Evolutionary conservation across 345 rosid species (phyloP), one percentile per base, ranked within the genome.

Genomic region (Rhodamnia argentea): DNA sequence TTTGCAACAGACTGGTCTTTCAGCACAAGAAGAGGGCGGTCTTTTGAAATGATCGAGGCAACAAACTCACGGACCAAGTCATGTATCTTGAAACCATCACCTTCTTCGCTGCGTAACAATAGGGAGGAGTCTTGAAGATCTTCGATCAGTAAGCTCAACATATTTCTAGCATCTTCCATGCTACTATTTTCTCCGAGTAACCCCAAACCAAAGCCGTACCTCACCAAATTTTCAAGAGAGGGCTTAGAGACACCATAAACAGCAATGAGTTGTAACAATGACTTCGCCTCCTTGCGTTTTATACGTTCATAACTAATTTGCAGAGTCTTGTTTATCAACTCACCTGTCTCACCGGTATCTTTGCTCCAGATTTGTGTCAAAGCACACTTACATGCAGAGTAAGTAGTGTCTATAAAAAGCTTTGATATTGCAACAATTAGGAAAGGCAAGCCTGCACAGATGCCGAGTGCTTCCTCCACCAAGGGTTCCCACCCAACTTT

Each of bases 261-360:
- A 29, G 11, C 75, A 29, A 7, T 40, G 29, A 62, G 75, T 29
- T 10, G 11, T 62, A 62, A 32, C 6, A 32, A 6, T 32, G 32
- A 62, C 75, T n/a, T 59, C 4, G 0, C 70, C 37, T 59, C 1
- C 0, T 13, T 8, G 27, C 6, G 0, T 4, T 0, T 0, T 3
- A n/a, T 5, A 5, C 0, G 2, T 4, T 0, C 0, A 59, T n/a
- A 2, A n/a, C 13, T 59, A 1, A 12, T 1, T 0, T 13, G 32
- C 37, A 59, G 3, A 16, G 6, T 59, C 3, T 5, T 0, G 5
- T 12, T n/a, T 59, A 59, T n/a, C 0, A 23, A 18, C 55, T 52
- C 20, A n/a, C n/a, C n/a, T n/a, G 0, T 0, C 7, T 59, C 7
- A n/a, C 2, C 1, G 0, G 13, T 26, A 0, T 59, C 40, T 37